Conservation (phyloP, 768 basidiomycete genomes). For the Mycena amicta region DNA sequence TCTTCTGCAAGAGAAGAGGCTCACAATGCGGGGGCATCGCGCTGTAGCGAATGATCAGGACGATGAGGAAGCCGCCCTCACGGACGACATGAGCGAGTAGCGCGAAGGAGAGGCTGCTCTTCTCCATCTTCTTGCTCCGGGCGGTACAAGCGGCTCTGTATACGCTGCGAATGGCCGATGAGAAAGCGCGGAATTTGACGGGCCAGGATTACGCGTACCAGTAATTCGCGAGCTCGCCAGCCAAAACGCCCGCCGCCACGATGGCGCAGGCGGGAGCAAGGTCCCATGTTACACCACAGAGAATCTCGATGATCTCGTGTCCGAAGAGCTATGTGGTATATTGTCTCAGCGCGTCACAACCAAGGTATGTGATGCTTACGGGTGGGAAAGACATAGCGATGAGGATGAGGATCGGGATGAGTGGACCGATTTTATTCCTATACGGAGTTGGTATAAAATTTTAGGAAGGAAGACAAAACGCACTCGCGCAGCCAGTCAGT, state of each 20-base stretch:
- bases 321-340: slow-evolving; percentile 75
- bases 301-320: slow-evolving; percentile 85
- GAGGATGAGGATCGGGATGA: slow-evolving; percentile 27
- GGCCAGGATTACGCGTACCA: slow-evolving; percentile 38
- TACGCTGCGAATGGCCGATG: slow-evolving; percentile 34
- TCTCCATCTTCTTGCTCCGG: slow-evolving; percentile 73
- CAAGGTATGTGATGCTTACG: not conserved
- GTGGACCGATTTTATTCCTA: slow-evolving; percentile 68
- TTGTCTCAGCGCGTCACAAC: not conserved
- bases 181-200: not conserved
- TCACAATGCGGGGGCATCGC: slow-evolving; percentile 86
- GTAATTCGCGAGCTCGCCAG: slow-evolving; percentile 87
- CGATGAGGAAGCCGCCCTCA: slow-evolving; percentile 86
- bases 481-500: slow-evolving; percentile 8
- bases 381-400: not conserved
- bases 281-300: slow-evolving; percentile 77
- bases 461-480: not conserved
- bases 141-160: slow-evolving; percentile 79
- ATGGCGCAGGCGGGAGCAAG: slow-evolving; percentile 7
- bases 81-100: slow-evolving; percentile 69
- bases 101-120: slow-evolving; percentile 57
- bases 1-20: slow-evolving; percentile 30
- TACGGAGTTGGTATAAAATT: slow-evolving; percentile 35
- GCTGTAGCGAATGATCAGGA: slow-evolving; percentile 71
- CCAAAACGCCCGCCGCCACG: slow-evolving; percentile 63